Evolutionary conservation across 2,329 filamentous ascomycete genomes (phyloP).

Genomic region (Calonectria crousiana): DNA sequence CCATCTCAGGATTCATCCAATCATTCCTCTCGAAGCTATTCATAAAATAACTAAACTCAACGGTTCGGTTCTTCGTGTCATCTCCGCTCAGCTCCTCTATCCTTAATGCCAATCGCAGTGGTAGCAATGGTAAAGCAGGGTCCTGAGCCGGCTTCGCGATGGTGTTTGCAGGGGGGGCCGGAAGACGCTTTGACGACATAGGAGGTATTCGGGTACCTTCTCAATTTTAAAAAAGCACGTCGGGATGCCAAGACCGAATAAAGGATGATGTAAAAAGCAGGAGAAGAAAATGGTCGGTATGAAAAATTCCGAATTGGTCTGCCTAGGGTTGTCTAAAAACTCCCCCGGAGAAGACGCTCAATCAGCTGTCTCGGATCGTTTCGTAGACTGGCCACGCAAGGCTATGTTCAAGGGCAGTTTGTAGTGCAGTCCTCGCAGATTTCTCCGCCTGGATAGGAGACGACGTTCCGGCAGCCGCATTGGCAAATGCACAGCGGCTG

Average conservation of each 20-base stretch:
- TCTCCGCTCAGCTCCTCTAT: background rate
- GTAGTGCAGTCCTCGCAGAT: background rate
- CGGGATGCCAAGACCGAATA: background rate
- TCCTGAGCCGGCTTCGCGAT: slow-evolving; percentile 20
- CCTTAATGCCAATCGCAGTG: slow-evolving; percentile 8
- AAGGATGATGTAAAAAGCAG: background rate
- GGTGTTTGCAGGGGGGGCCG: slow-evolving; percentile 30
- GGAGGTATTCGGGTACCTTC: background rate
- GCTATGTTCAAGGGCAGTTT: background rate
- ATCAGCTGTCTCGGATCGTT: background rate
- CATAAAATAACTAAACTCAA: background rate
- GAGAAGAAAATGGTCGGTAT: background rate
- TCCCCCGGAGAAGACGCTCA: background rate
- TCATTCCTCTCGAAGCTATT: background rate
- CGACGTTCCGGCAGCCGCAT: background rate
- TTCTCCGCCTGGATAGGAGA: background rate
- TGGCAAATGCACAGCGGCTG: background rate
- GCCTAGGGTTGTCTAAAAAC: background rate
- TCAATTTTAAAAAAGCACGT: background rate
- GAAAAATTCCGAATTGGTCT: background rate
- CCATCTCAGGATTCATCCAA: background rate
- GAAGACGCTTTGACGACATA: slow-evolving; percentile 23
- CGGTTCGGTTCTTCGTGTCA: background rate
- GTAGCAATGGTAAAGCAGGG: slow-evolving; percentile 9
- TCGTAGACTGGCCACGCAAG: background rate